These are phyloP conservation scores for Rubroboletus satanas DNA, from an alignment of 768 basidiomycete genomes.

Conservation along the genomic window DNA sequence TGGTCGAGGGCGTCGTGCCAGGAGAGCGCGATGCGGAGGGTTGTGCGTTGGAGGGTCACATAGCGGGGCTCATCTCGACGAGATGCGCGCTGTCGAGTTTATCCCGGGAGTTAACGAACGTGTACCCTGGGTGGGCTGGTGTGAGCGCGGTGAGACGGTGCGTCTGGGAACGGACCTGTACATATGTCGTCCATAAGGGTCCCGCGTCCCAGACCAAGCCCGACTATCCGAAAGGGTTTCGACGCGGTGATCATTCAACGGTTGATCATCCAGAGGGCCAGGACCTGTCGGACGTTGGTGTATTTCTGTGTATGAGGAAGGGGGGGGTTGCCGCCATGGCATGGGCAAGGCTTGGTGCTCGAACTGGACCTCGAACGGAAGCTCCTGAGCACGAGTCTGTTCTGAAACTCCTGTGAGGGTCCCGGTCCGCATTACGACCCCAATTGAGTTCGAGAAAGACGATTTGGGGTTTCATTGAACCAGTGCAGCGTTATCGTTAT, in stretches of 20 bases:
- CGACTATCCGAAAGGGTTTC: conserved; percentile 64
- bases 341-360: conserved; percentile 48
- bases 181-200: conserved; percentile 84
- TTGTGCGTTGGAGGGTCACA: conserved; percentile 62
- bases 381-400: conserved; percentile 38
- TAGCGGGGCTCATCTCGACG: conserved; percentile 72
- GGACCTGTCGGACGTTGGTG: conserved; percentile 49
- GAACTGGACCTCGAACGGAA: conserved; percentile 53
- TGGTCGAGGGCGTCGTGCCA: conserved; percentile 82
- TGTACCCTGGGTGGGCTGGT: background rate
- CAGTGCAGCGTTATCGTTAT: background rate
- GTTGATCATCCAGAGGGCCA: conserved; percentile 82
- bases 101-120: conserved; percentile 43
- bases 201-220: conserved; percentile 91
- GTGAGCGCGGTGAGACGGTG: background rate
- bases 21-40: conserved; percentile 47
- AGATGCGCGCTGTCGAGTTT: conserved; percentile 57
- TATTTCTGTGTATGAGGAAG: conserved; percentile 13
- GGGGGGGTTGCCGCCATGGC: conserved; percentile 36
- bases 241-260: conserved; percentile 64
- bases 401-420: conserved; percentile 29
- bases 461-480: background rate
- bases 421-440: background rate
- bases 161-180: conserved; percentile 55
- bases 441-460: background rate